Conservation (phyloP, 257 asterid genomes). For the Oldenlandia corymbosa region DNA sequence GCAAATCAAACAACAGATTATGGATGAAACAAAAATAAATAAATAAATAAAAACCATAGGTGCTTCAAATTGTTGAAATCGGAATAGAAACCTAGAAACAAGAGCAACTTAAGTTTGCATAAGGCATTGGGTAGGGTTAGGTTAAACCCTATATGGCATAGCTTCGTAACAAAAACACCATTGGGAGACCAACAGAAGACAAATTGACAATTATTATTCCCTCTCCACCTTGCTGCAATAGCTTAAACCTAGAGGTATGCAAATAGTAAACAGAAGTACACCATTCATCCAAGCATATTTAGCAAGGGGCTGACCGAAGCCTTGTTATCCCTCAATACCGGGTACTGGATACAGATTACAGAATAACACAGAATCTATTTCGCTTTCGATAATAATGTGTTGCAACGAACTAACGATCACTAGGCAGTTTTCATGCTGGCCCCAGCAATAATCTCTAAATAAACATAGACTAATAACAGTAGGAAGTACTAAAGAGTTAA, state of each 20-base stretch:
- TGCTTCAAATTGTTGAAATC: too few relatives aligned
- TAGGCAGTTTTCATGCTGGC: neutral
- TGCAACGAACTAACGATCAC: neutral
- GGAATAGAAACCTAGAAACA: neutral
- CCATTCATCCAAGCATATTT: slow-evolving; percentile 1
- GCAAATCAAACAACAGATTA: neutral
- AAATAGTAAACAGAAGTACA: neutral
- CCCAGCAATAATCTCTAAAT: slow-evolving; percentile 1
- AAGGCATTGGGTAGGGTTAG: neutral
- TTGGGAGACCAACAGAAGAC: neutral
- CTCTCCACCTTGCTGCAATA: neutral
- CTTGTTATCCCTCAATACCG: slow-evolving; percentile 1
- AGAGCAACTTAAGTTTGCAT: neutral
- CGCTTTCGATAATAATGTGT: neutral
- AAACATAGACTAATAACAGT: neutral
- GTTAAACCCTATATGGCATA: neutral
- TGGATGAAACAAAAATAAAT: neutral
- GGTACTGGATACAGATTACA: neutral
- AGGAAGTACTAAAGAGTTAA: neutral
- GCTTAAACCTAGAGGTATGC: neutral
- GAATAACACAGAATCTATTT: neutral
- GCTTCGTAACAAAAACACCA: neutral
- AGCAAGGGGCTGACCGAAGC: neutral
- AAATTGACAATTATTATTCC: neutral
- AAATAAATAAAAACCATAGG: neutral